Evolutionary conservation across 2,329 filamentous ascomycete genomes (phyloP).

Genomic region (Pseudocercospora eumusae): DNA sequence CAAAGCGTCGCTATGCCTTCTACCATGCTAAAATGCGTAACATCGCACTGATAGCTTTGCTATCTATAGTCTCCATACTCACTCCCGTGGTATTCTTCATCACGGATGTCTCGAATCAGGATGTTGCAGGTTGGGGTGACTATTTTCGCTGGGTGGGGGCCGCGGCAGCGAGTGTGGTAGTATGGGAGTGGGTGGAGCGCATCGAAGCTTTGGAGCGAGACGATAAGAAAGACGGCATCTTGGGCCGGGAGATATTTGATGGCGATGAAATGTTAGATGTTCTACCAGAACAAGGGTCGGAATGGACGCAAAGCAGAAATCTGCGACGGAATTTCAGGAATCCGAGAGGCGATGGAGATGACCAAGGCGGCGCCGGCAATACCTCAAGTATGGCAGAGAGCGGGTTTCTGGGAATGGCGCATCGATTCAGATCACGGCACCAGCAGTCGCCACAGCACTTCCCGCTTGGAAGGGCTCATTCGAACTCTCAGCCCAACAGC

Average conservation of each 20-base stretch:
- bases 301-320: slow-evolving; percentile 51
- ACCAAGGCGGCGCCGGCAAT: slow-evolving; percentile 25
- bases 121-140: slow-evolving; percentile 88
- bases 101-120: slow-evolving; percentile 80
- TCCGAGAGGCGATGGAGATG: slow-evolving; percentile 40
- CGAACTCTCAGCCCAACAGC: slow-evolving; percentile 26
- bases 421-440: slow-evolving; percentile 32
- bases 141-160: slow-evolving; percentile 97
- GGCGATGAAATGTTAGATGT: slow-evolving; percentile 87
- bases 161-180: slow-evolving; percentile 90
- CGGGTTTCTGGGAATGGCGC: slow-evolving; percentile 31
- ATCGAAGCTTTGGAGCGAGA: slow-evolving; percentile 91
- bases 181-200: slow-evolving; percentile 97
- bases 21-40: slow-evolving; percentile 90
- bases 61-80: slow-evolving; percentile 79
- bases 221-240: slow-evolving; percentile 88
- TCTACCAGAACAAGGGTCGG: slow-evolving; percentile 59
- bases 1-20: slow-evolving; percentile 87
- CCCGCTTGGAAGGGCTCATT: slow-evolving; percentile 39
- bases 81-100: slow-evolving; percentile 94
- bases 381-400: slow-evolving; percentile 33
- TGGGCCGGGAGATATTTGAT: slow-evolving; percentile 88
- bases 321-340: slow-evolving; percentile 35
- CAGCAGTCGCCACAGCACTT: slow-evolving; percentile 35
- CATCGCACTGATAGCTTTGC: slow-evolving; percentile 74